These are phyloP conservation scores for Monosporascus sp. DNA, from an alignment of 2,329 filamentous ascomycete species.

Conservation along the genomic window DNA sequence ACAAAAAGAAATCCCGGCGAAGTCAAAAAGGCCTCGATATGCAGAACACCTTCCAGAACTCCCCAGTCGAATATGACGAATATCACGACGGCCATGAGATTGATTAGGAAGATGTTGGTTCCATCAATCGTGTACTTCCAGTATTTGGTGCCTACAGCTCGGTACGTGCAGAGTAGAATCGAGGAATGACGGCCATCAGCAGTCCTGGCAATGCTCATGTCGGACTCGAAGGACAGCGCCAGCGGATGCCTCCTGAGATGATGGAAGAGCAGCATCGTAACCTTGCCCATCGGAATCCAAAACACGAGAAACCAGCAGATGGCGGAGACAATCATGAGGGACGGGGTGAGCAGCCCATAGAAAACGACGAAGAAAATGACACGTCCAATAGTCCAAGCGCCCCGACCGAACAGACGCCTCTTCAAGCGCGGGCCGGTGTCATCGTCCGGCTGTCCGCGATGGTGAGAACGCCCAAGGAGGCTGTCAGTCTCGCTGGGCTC, in stretches of 20 bases:
- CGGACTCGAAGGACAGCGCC: constrained; percentile 88
- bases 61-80: constrained; percentile 94
- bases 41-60: constrained; percentile 65
- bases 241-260: constrained; percentile 90
- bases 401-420: constrained; percentile 85
- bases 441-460: constrained; percentile 40
- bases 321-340: constrained; percentile 77
- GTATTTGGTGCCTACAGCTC: constrained; percentile 88
- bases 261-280: constrained; percentile 82
- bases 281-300: constrained; percentile 97
- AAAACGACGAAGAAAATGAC: constrained; percentile 97
- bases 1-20: constrained; percentile 82
- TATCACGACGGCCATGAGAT: constrained; percentile 86
- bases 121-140: constrained; percentile 99
- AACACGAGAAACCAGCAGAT: constrained; percentile 97
- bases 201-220: constrained; percentile 67
- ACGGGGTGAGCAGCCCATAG: constrained; percentile 84
- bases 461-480: constrained; percentile 62
- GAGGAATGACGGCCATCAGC: constrained; percentile 72
- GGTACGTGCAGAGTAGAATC: constrained; percentile 93
- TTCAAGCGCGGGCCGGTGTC: constrained; percentile 52
- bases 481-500: constrained; percentile 81
- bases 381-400: constrained; percentile 90
- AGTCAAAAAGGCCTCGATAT: constrained; percentile 69
- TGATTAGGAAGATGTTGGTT: constrained; percentile 98